Conservation (phyloP, 495 filamentous ascomycete genomes). For the Xylaria venustula region DNA sequence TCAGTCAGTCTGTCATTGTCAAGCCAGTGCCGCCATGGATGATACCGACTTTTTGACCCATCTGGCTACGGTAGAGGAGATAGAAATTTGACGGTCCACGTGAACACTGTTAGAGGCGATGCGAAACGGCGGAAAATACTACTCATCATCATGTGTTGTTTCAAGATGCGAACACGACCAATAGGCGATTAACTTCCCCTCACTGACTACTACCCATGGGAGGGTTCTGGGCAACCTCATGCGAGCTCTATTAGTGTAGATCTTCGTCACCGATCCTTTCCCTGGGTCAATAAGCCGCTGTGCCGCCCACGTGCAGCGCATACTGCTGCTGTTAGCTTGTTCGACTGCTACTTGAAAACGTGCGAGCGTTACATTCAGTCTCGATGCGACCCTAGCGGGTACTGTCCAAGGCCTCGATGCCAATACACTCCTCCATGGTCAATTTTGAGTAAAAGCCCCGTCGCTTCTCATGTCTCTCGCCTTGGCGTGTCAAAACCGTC, state of each 20-base stretch:
- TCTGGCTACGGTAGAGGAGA: not conserved
- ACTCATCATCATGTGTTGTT: constrained; percentile 8
- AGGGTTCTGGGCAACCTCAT: not conserved
- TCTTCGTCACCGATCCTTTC: not conserved
- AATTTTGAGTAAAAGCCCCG: not conserved
- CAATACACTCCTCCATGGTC: not conserved
- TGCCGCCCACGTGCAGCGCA: constrained; percentile 11
- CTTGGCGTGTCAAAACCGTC: not conserved
- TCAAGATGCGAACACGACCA: constrained; percentile 2
- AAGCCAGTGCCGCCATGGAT: not conserved
- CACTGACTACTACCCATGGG: not conserved
- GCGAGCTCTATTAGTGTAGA: not conserved
- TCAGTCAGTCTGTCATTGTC: not conserved
- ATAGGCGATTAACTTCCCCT: not conserved
- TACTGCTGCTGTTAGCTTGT: not conserved
- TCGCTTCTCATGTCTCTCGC: not conserved
- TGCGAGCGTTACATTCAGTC: constrained; percentile 18
- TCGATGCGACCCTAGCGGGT: not conserved
- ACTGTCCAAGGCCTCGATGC: not conserved
- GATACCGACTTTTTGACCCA: not conserved
- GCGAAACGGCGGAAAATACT: constrained; percentile 7
- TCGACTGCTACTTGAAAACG: constrained; percentile 5
- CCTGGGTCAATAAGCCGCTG: constrained; percentile 5
- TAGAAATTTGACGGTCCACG: not conserved
- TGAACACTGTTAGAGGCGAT: not conserved